Base-by-base conservation (phyloP, 345 rosid species). In the Excoecaria agallocha region DNA sequence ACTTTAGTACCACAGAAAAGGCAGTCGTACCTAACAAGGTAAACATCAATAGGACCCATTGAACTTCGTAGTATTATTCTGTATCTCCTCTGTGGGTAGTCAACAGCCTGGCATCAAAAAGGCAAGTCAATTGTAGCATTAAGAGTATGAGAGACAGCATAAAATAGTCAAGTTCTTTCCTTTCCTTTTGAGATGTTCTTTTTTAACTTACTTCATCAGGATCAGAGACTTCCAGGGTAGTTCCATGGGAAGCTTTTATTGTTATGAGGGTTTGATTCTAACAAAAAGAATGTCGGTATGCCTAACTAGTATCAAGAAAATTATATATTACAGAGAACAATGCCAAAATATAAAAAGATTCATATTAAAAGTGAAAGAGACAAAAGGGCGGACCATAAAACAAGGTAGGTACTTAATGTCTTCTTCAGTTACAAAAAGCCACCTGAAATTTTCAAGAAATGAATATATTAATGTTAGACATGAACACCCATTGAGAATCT, bases 191-290 rank as follows among this genome's bases (percentile, higher is more conserved):
- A 60, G 54, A 39, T 68, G 61, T 73, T 37, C 58, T 70, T 59
- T 24, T 22, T 43, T 41, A 45, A 78, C 92, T 84, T 84, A 95
- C 98, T 76, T 93, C 97, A 79, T 89, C 93, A 30, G 96, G 98
- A 86, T 95, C 97, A 45, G 94, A 97, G 61, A 95, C 96, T 87
- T 93, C 98, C 78, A 95, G 79, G 17, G 99, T 95, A 63, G 99
- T 95, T 75, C 99, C 98, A 76, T 95, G 97, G 45, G 98, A 98
- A 85, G 98, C 98, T 88, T 95, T 93, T 73, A 95, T 84, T 76
- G 98, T 97, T 79, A 95, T 95, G 70, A 95, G 87, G 65, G 98
- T 95, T 86, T 95, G 86, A 80, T 95, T 95, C 98, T 93, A 88
- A 78, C 60, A 80, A 52, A 72, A 80, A 52, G 24, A 72, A 30